These are phyloP conservation scores for Beauveria rudraprayagi DNA, from an alignment of 2,329 filamentous ascomycete species.

Conservation along the genomic window DNA sequence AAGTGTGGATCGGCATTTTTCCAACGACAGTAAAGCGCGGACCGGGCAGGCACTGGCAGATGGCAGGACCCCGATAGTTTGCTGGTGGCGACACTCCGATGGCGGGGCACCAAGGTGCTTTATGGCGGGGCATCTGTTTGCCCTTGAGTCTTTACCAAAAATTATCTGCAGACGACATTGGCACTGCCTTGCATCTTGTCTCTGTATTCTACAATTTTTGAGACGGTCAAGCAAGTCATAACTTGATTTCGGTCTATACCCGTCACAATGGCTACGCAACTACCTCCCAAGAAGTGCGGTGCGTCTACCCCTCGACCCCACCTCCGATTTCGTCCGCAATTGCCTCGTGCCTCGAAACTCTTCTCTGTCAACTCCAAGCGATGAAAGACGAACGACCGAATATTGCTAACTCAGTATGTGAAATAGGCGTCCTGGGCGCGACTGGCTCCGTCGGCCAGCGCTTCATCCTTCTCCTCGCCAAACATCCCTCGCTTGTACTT, in stretches of 20 bases:
- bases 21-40: too few species aligned
- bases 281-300: constrained; percentile 53
- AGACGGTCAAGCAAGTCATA: background rate
- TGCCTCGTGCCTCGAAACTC: background rate
- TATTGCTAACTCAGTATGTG: background rate
- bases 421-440: constrained; percentile 68
- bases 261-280: constrained; percentile 31
- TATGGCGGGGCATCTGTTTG: constrained; percentile 7
- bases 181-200: background rate
- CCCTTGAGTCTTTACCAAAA: background rate
- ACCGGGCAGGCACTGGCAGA: background rate
- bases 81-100: constrained; percentile 6
- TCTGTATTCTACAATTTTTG: background rate
- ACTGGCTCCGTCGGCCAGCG: constrained; percentile 93
- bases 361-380: background rate
- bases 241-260: background rate
- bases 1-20: too few species aligned
- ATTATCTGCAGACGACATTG: background rate
- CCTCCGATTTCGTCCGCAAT: constrained; percentile 8
- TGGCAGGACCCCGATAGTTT: background rate
- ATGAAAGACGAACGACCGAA: too few species aligned
- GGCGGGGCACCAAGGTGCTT: constrained; percentile 3
- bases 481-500: constrained; percentile 80
- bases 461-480: constrained; percentile 84
- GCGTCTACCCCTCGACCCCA: constrained; percentile 20